Evolutionary conservation across 805 yeast genomes (phyloP).

Genomic region (Metschnikowia proteae): DNA sequence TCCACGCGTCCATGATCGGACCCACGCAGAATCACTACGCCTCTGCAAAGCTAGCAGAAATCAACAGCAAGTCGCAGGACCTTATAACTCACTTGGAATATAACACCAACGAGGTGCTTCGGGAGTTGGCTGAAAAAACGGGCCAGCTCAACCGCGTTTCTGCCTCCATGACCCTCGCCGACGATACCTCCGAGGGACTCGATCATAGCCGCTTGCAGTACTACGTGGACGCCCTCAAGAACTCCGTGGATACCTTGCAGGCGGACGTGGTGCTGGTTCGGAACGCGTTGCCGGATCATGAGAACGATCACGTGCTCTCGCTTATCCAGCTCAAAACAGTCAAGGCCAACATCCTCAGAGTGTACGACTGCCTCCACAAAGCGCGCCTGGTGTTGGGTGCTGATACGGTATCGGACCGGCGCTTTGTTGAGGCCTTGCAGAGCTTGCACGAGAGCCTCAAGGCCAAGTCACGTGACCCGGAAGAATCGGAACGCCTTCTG

Average conservation of each 20-base stretch:
- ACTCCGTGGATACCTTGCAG: slow-evolving; percentile 56
- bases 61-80: slow-evolving; percentile 48
- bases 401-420: slow-evolving; percentile 13
- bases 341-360: slow-evolving; percentile 44
- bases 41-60: slow-evolving; percentile 31
- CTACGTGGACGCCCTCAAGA: slow-evolving; percentile 56
- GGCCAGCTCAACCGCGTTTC: slow-evolving; percentile 47
- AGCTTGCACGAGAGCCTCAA: slow-evolving; percentile 44
- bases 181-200: slow-evolving; percentile 1
- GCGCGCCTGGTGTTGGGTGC: slow-evolving; percentile 13
- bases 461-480: slow-evolving; percentile 27
- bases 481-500: slow-evolving; percentile 28
- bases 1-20: slow-evolving; percentile 42
- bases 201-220: slow-evolving; percentile 60
- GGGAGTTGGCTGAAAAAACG: slow-evolving; percentile 50
- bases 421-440: slow-evolving; percentile 33
- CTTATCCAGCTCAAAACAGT: slow-evolving; percentile 44
- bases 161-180: slow-evolving; percentile 39
- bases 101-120: slow-evolving; percentile 55
- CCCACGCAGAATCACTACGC: slow-evolving; percentile 23
- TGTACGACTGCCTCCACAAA: slow-evolving; percentile 42
- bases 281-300: slow-evolving; percentile 2
- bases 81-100: slow-evolving; percentile 59
- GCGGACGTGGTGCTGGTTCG: slow-evolving; percentile 12
- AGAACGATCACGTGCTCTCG: slow-evolving; percentile 22